Conservation (phyloP, 2,329 filamentous ascomycete species). For the Camptophora hylomeconis region DNA sequence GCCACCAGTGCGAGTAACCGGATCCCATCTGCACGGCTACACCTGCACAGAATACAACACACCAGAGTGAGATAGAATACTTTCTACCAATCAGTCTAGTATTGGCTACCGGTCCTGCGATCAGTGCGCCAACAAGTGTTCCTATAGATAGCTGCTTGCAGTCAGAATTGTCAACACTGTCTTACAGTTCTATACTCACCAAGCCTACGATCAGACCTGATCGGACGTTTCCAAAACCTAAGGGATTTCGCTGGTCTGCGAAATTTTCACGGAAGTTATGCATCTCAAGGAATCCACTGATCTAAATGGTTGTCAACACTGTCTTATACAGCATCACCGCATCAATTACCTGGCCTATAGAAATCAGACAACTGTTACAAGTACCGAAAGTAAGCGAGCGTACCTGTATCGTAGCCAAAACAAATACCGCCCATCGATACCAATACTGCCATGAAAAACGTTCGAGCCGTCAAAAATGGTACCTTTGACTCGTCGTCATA, state of each 20-base stretch:
- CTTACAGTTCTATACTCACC: constrained; percentile 17
- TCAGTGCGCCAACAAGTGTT: constrained; percentile 28
- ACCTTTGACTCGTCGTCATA: constrained; percentile 27
- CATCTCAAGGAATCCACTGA: constrained; percentile 35
- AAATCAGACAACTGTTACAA: constrained; percentile 3
- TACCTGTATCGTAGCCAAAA: constrained; percentile 33
- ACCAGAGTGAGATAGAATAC: constrained; percentile 32
- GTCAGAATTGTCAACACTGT: too few species aligned
- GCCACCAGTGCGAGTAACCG: constrained; percentile 26
- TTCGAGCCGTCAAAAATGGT: constrained; percentile 29
- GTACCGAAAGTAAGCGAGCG: too few species aligned
- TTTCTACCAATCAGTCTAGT: constrained; percentile 28
- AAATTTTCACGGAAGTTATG: constrained; percentile 31
- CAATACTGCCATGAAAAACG: constrained; percentile 30
- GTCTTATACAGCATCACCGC: constrained; percentile 12
- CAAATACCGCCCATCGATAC: constrained; percentile 37
- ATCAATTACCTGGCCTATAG: too few species aligned
- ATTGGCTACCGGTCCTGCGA: constrained; percentile 26
- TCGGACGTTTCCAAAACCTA: constrained; percentile 29
- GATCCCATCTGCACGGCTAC: constrained; percentile 35
- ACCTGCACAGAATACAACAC: constrained; percentile 31
- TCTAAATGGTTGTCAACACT: too few species aligned
- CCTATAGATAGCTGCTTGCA: constrained; percentile 32
- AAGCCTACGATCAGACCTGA: constrained; percentile 30
- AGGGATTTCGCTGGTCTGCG: constrained; percentile 22